Base-by-base conservation (phyloP, 1,284 basidiomycete genomes). In the Termitomyces sp. region DNA sequence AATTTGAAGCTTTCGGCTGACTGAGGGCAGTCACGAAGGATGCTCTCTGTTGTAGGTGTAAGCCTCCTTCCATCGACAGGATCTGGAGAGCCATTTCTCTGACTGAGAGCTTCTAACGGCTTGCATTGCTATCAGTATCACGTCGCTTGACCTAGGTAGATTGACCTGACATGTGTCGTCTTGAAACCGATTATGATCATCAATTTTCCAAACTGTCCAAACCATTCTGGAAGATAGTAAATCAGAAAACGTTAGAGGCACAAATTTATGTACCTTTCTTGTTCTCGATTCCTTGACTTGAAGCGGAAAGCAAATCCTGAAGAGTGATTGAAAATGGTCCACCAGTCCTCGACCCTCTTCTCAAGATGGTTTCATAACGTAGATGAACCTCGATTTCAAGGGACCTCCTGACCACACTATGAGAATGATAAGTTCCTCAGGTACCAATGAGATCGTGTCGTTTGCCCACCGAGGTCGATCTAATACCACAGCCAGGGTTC, bases 1-100 rank as follows among this genome's bases (percentile, higher is more conserved):
- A 31, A 9, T 24, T 28, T 5, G 10, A 6, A 5, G 36, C 9
- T 36, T 36, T 15, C 15, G 5, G n/a, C 42, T 46, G 21, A 60
- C 59, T 49, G 24, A 30, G 56, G 59, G 21, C 59, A 58, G 21
- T 53, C 49, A 31, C 45, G 45, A 2, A 60, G 52, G n/a, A 60
- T 60, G 15, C 39, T 44, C 8, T 60, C 54, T 12, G 59, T 60
- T 3, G 54, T 60, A 13, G 59, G 59, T 12, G 47, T 57, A 26
- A 57, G 52, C 19, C 31, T 7, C 12, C 40, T 38, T 5, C 28
- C 33, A 7, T 50, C 42, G 5, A 9, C 39, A 15, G 39, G 34
- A 1, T 50, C 51, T 41, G 36, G n/a, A 21, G 55, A 48, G 5
- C 12, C 15, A 17, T 45, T 30, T 26, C 41, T 26, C 12, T 28